phyloP scores from a whole-genome alignment of 306 rosid genomes.

The Cyamopsis tetragonoloba region DNA sequence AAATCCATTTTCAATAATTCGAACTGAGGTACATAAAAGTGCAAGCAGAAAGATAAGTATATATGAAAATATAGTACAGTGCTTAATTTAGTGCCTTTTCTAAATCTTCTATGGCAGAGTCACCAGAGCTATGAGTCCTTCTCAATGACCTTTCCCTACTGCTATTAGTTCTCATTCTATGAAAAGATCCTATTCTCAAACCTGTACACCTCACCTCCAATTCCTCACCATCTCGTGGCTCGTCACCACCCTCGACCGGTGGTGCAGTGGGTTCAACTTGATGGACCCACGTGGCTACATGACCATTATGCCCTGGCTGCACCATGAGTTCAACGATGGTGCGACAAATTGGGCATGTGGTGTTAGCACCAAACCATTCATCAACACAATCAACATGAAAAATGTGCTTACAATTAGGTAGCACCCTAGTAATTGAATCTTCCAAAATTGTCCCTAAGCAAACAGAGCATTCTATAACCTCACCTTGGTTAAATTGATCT shows the following conservation, averaged over 20 bases:
- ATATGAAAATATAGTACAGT: not conserved
- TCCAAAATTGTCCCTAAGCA: constrained; percentile 36
- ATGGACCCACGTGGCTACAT: not conserved
- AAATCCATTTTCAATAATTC: not conserved
- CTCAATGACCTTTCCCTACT: constrained; percentile 22
- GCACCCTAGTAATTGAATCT: constrained; percentile 33
- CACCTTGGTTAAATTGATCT: constrained; percentile 12
- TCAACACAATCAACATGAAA: constrained; percentile 61
- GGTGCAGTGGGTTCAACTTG: constrained; percentile 33
- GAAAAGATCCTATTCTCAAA: constrained; percentile 31
- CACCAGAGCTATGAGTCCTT: not conserved
- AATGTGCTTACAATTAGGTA: constrained; percentile 52
- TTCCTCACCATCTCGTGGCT: not conserved
- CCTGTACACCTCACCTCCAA: constrained; percentile 1
- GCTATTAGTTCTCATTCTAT: constrained; percentile 29
- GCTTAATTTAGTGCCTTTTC: constrained; percentile 13
- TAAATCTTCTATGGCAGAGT: not conserved
- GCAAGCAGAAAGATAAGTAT: not conserved
- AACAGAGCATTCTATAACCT: constrained; percentile 46
- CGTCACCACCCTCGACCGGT: constrained; percentile 13
- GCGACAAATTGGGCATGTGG: constrained; percentile 54
- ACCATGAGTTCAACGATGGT: constrained; percentile 27
- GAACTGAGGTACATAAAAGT: not conserved
- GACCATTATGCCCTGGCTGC: not conserved
- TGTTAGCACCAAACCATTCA: constrained; percentile 41